A percentile compares a stretch with the other conserved stretches of the same genome.
These are phyloP conservation scores for Ilyonectria mors-panacis DNA, from an alignment of 2,329 filamentous ascomycete species.

Conservation along the genomic window DNA sequence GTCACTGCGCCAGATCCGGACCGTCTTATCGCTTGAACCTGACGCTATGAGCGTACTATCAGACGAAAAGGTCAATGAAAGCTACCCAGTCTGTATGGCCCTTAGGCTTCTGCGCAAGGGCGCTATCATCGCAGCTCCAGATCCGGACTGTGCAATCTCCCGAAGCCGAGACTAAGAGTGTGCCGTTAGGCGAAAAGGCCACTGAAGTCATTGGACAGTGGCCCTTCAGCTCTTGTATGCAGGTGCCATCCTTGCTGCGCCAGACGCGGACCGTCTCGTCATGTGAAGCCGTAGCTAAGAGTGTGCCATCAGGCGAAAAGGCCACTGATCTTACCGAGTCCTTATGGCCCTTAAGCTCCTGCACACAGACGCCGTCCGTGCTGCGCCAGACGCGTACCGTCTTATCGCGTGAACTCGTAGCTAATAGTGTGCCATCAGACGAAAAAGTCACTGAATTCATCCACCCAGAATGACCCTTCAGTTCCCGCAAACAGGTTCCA, in stretches of 20 bases:
- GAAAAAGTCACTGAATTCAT: conserved; percentile 6
- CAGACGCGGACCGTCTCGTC: neutral
- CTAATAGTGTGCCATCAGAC: neutral
- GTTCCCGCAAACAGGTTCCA: neutral
- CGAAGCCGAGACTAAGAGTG: neutral
- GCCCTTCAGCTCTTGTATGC: neutral
- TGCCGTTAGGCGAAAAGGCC: conserved; percentile 6
- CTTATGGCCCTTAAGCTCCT: too few species aligned
- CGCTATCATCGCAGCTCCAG: neutral
- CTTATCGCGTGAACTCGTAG: neutral
- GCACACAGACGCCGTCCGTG: too few species aligned
- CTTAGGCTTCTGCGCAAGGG: neutral
- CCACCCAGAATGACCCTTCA: too few species aligned
- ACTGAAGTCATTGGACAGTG: neutral
- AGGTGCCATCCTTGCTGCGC: neutral
- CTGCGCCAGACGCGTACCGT: neutral
- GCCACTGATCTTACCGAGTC: too few species aligned
- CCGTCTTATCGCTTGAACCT: neutral
- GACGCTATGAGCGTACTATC: neutral
- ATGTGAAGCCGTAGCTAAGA: neutral
- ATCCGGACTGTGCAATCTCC: too few species aligned
- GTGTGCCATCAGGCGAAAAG: neutral
- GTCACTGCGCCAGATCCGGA: neutral
- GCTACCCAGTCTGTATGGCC: neutral
- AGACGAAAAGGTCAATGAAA: neutral